Base-by-base conservation (phyloP, 441 rosid genomes). In the Populus trichocarpa region DNA sequence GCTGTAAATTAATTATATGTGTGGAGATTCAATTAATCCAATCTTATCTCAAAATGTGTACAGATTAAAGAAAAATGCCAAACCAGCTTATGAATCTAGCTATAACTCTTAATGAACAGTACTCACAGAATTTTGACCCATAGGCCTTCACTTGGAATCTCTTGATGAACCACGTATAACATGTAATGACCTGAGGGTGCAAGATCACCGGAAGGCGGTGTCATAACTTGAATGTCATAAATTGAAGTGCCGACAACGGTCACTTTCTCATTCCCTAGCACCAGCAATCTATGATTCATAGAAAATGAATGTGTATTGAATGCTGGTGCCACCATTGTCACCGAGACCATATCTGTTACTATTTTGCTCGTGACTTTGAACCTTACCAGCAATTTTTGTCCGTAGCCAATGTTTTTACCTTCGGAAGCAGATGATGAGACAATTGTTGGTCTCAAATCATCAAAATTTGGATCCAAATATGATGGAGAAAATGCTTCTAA, bases 121-220 rank as follows among this genome's bases (percentile, higher is more conserved):
- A 25, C 25, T 30, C 32, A 30, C 32, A 30, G 4, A 30, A 30
- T 30, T 91, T 88, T 89, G 78, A 91, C 94, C 99, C 99, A 93
- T 18, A 53, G 70, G 36, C 89, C 95, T 20, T 81, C 65, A 76
- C 99, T 95, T 0, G 99, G 99, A 67, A 91, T 78, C 2, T 80
- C 83, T 16, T 83, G 86, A 71, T 92, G 94, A 76, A 95, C 93
- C 75, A 95, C 77, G 59, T 90, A 95, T 81, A 93, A n/a, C 86
- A 92, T 35, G 74, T 93, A 95, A 67, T 87, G 91, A 25, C 99
- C 99, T 0, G 92, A 84, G 28, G 97, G 98, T 35, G 97, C 97
- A 71, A 93, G 85, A 79, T 81, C 85, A 0, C 83, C 76, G 12
- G 88, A 85, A 0, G 87, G 83, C 2, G 99, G 98, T 3, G 89